Evolutionary conservation across 805 yeast genomes (phyloP).

Genomic region (Saturnispora serradocipensis): DNA sequence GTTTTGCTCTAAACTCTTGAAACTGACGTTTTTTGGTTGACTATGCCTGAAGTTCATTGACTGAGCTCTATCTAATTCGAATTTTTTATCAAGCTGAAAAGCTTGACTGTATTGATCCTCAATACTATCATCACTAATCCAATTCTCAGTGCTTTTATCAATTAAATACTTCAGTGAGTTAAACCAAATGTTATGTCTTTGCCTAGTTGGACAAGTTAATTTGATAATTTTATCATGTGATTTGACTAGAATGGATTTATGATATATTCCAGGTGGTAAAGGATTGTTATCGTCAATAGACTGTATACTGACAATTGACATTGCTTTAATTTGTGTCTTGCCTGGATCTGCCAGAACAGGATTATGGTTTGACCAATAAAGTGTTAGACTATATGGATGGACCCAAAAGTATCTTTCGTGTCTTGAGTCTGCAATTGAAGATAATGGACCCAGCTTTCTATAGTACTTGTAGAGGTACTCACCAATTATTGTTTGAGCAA

Average conservation of each 20-base stretch:
- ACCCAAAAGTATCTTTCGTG: conserved; percentile 95
- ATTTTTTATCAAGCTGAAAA: conserved; percentile 21
- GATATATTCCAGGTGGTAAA: conserved; percentile 78
- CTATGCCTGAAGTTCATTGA: conserved; percentile 23
- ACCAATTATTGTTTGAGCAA: conserved; percentile 90
- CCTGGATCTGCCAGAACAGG: conserved; percentile 68
- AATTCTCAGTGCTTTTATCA: conserved; percentile 53
- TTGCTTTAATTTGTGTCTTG: conserved; percentile 60
- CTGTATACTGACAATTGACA: conserved; percentile 71
- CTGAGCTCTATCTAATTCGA: conserved; percentile 22
- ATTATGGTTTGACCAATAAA: conserved; percentile 80
- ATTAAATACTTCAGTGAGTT: conserved; percentile 71
- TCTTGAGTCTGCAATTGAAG: conserved; percentile 65
- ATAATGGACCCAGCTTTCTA: conserved; percentile 65
- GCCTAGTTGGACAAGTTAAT: conserved; percentile 80
- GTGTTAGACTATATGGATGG: conserved; percentile 84
- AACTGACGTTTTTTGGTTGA: conserved; percentile 16
- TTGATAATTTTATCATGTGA: conserved; percentile 55
- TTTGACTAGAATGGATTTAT: conserved; percentile 70
- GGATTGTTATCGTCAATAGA: conserved; percentile 81
- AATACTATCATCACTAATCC: conserved; percentile 38
- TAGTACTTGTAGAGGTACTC: conserved; percentile 82
- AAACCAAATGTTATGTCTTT: conserved; percentile 86
- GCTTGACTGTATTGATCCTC: conserved; percentile 28
- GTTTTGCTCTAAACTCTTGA: not conserved